Base-by-base conservation (phyloP, 164 flowering plant genomes). In the Liquidambar formosana region DNA sequence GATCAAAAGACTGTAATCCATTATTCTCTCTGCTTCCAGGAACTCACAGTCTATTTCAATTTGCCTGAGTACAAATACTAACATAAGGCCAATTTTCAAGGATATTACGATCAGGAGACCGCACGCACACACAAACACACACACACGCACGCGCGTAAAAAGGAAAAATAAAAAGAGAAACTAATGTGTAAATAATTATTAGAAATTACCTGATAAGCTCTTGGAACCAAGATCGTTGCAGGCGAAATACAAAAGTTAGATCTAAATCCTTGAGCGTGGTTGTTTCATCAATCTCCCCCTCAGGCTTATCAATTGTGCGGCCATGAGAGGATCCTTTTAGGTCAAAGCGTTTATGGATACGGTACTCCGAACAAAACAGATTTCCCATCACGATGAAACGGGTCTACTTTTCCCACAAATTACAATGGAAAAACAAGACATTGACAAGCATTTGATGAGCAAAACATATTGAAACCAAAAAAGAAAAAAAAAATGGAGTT, bases 321-420 rank as follows among this genome's bases (percentile, higher is more conserved):
- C 97, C 97, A 80, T 92, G 89, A 44, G 95, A 90, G 47, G 97
- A 92, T 46, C 97, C 97, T 80, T 92, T 92, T n/a, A 92, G 83
- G 71, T 92, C 97, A 76, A 88, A 92, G 49, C 97, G 81, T 61
- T 90, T 77, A 69, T 92, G 97, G 44, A 92, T 92, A 63, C 83
- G 83, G 49, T 86, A 89, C 41, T 87, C 95, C 4, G 95, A 87
- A 82, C 93, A 87, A 76, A 92, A 89, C 80, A 92, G 71, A 72
- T 92, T 92, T 57, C 93, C 97, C 95, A 92, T 92, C 51, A 92
- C 87, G 71, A 92, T 83, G 70, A 92, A 92, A 46, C 97, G 85
- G 0, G 93, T 88, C 97, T 92, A 78, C 11, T 44, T 45, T 58
- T 15, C 49, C 57, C 75, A 2, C 45, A 71, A 75, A 5, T 53